Base-by-base conservation (phyloP, 2,329 filamentous ascomycete species). In the Aspergillus puulaauensis region DNA sequence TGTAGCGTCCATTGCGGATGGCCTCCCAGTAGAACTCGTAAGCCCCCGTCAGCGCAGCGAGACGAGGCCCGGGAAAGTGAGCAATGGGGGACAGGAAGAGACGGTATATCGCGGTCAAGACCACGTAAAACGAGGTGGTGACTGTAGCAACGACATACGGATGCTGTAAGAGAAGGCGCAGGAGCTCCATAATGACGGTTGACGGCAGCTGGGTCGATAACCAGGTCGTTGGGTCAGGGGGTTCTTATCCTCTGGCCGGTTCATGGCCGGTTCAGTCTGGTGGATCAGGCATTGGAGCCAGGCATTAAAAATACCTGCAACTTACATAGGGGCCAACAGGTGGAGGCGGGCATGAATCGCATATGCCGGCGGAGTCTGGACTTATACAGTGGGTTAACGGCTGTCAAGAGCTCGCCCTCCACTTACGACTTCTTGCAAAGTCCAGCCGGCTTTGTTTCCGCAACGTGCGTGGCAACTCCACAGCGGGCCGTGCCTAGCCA, bases 1-100 rank as follows among this genome's bases (percentile, higher is more conserved):
- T 59, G 37, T 56, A 59, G 21, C 56, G 53, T 14, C 57, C 57
- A 23, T 47, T 43, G 21, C 53, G 41, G 3, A 59, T 49, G 2
- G 50, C 39, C 24, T 59, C 57, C 53, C 54, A 59, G 45, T 59
- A 59, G 45, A 59, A 59, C 37, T 59, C 57, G 24, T 59, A 59
- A 3, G 53, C 24, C 31, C 50, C 49, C 1, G 53, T 50, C 44
- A 59, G 35, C 1, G 53, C 53, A 6, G 57, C 57, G n/a, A 59
- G 45, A 2, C 53, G 49, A 14, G 58, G 58, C 3, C 58, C 58
- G 3, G 58, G 58, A 21, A 60, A 60, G 39, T 52, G 54, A n/a
- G 58, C 58, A 14, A 60, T 57, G 7, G 58, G 58, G 19, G 49
- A 57, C 1, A 57, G 41, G 15, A 37, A 60, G 9, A 60, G 46